Base-by-base conservation (phyloP, 2,329 filamentous ascomycete genomes). In the Clonostachys rhizophaga region DNA sequence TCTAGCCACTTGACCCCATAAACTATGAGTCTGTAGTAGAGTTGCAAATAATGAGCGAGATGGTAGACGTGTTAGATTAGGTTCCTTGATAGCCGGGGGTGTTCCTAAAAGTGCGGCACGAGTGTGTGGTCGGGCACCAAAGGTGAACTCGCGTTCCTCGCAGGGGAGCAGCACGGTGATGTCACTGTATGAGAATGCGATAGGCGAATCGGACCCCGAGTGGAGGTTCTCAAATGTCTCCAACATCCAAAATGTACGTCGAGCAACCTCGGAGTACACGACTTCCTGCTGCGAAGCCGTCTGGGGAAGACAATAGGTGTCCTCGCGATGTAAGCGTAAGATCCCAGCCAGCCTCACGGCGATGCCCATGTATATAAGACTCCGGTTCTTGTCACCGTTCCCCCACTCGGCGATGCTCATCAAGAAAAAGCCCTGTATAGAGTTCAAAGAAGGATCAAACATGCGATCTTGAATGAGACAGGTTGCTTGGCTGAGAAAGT, bases 301-400 rank as follows among this genome's bases (percentile, higher is more conserved):
- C 0, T 49, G 43, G 2, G 56, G 52, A 1, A 68, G 50, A 2
- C 47, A 40, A 45, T 68, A 69, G 2, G 62, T 60, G 37, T 68
- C 65, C 49, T 69, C 66, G 35, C 62, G 57, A 47, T 68, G 65
- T 3, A 69, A 52, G 42, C 57, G 58, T 5, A 68, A 54, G 14
- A 67, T 53, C 1, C 55, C 60, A 5, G 66, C 64, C 60, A 69
- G 61, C 8, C 62, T 49, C 5, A 68, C 58, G 7, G 66, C 65
- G 35, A 68, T 57, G 13, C 64, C 66, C 65, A 69, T 68, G 42
- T 67, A 55, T 35, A 66, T 64, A 78, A 58, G 14, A 18, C 46
- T 55, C 52, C 40, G 59, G 62, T 14, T 59, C 51, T 33, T 63
- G 35, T 64, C 61, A 8, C 59, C 61, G 34, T 63, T 59, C 4